phyloP scores from a whole-genome alignment of 345 rosid genomes.

The Zanthoxylum bungeanum region DNA sequence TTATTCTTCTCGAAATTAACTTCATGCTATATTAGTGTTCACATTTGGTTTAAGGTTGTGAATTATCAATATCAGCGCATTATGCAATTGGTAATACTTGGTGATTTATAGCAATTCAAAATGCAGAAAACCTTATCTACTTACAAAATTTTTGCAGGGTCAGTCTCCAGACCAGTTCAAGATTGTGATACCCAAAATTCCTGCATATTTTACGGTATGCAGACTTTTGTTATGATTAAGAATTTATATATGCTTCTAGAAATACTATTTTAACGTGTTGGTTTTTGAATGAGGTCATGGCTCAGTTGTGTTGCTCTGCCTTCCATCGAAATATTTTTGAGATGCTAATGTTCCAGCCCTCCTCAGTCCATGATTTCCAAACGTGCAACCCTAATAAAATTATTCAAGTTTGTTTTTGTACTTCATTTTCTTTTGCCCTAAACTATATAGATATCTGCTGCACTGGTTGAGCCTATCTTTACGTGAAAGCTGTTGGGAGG shows the following conservation, averaged over 20 bases:
- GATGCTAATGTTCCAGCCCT: neutral
- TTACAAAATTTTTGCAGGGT: conserved; percentile 41
- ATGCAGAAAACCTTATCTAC: neutral
- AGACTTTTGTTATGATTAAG: no score
- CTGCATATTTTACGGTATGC: conserved; percentile 99
- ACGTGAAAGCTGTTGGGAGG: neutral
- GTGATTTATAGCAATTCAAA: neutral
- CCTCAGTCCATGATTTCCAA: neutral
- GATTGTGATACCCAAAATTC: conserved; percentile 78
- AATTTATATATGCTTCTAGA: no score
- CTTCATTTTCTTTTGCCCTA: neutral
- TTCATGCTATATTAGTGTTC: no score
- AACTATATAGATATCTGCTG: neutral
- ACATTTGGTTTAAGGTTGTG: neutral
- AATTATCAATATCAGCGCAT: neutral
- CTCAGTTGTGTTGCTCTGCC: neutral
- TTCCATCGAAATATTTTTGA: neutral
- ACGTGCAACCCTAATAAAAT: neutral
- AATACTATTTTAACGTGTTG: neutral
- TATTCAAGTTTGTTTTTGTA: neutral
- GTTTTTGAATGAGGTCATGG: neutral
- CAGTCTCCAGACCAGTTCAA: conserved; percentile 82
- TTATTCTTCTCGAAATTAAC: neutral
- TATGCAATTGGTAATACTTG: neutral
- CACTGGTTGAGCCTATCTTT: neutral